Evolutionary conservation across 208 protist species (phyloP).

Genomic region (Leishmania turanica): DNA sequence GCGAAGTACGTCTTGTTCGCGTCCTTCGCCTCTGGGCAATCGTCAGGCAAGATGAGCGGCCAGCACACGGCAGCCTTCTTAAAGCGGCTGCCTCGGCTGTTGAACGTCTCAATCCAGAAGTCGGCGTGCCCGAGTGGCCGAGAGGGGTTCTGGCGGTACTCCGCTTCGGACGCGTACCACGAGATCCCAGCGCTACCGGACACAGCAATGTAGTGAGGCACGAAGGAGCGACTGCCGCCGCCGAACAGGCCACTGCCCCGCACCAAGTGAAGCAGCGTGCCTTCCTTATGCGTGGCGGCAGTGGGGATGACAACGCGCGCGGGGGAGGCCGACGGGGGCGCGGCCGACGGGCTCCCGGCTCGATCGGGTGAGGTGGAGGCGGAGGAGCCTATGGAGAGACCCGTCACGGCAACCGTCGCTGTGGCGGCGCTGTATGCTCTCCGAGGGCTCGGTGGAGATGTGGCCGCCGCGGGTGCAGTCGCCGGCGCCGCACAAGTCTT

Average conservation of each 20-base stretch:
- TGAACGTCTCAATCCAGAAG: constrained; percentile 56
- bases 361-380: background rate
- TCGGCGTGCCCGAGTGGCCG: constrained; percentile 37
- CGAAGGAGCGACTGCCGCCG: constrained; percentile 28
- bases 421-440: background rate
- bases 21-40: constrained; percentile 52
- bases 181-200: constrained; percentile 42
- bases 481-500: background rate
- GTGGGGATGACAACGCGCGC: background rate
- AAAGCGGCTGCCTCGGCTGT: constrained; percentile 74
- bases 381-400: background rate
- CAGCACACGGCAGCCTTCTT: constrained; percentile 70
- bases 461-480: background rate
- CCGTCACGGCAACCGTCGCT: background rate
- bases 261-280: constrained; percentile 49
- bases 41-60: constrained; percentile 61
- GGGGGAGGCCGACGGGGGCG: constrained; percentile 5
- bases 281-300: constrained; percentile 36
- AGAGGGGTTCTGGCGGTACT: constrained; percentile 17
- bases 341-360: background rate
- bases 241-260: constrained; percentile 25
- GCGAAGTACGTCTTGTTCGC: constrained; percentile 49
- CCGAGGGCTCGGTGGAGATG: background rate
- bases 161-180: constrained; percentile 43
- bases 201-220: constrained; percentile 61